phyloP scores from a whole-genome alignment of 495 filamentous ascomycete genomes.

The Recurvomyces mirabilis region DNA sequence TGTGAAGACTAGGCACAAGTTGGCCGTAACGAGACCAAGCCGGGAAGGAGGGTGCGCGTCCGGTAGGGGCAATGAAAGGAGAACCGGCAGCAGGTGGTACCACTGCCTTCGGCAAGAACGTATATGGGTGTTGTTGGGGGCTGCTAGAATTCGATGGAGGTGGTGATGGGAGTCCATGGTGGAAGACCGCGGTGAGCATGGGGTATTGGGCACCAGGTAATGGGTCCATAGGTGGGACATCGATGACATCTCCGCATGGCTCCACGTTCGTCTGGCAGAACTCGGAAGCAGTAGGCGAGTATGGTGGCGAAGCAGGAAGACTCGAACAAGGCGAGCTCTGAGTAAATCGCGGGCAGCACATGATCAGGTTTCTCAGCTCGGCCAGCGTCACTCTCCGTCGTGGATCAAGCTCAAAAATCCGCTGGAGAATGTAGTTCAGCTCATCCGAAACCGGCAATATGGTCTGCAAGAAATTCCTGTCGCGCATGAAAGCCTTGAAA shows the following conservation, averaged over 20 bases:
- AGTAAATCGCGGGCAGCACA: conserved; percentile 68
- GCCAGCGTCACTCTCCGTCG: conserved; percentile 72
- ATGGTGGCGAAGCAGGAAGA: conserved; percentile 17
- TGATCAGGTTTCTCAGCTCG: conserved; percentile 67
- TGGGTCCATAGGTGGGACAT: conserved; percentile 14
- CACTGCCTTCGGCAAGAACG: conserved; percentile 3
- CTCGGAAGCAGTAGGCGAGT: too few species aligned
- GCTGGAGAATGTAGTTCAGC: conserved; percentile 74
- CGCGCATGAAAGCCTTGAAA: conserved; percentile 81
- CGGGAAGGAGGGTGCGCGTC: neutral
- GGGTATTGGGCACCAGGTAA: conserved; percentile 17
- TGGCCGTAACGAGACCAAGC: conserved; percentile 9
- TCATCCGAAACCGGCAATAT: conserved; percentile 88
- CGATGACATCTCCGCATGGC: conserved; percentile 5
- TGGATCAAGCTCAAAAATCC: conserved; percentile 85
- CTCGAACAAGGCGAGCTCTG: conserved; percentile 18
- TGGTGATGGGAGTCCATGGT: neutral
- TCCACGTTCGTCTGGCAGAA: too few species aligned
- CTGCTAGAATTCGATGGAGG: conserved; percentile 3
- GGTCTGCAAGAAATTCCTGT: conserved; percentile 76
- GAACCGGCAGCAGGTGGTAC: conserved; percentile 2
- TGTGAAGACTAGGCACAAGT: conserved; percentile 1
- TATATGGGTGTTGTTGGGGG: conserved; percentile 10
- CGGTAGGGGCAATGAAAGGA: conserved; percentile 3
- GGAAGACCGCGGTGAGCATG: neutral